Evolutionary conservation across 352 stramenopile genomes (phyloP), one percentile per base, ranked within the genome.

Genomic region (Pythium utonaiense): DNA sequence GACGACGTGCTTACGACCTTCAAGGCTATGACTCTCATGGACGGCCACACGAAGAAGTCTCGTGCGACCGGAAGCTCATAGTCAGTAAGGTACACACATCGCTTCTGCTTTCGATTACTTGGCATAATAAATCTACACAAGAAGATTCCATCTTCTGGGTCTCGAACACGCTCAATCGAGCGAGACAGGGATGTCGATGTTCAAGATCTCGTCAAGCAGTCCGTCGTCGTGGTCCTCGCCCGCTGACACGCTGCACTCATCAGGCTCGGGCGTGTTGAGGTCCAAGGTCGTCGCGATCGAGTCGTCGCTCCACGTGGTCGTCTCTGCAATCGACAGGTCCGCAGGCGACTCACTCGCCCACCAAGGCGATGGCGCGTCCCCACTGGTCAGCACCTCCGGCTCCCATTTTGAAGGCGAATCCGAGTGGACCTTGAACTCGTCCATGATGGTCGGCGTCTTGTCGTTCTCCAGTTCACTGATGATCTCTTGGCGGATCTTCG

Each of bases 161-260:
- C 14, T 49, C 50, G 25, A 16, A 27, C 13, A 13, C 14, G 17
- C 47, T 53, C 40, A 62, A 16, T 64, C 56, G 17, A 60, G 31
- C 31, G 50, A 53, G 3, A 70, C 62, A 31, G 83, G 75, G 42
- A 91, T 61, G 6, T 89, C 73, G 16, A 80, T 73, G 45, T 60
- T 84, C 10, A 90, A 47, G 16, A 88, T 47, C 33, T 88, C 77
- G 19, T 85, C 70, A 4, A 90, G 67, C 16, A 86, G 69, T 30
- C 64, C 57, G 31, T 70, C 65, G 12, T 77, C 62, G 27, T 70
- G 59, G 31, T 59, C 54, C 27, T 59, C 60, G 22, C 21, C 3
- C 13, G 25, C 42, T 12, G 56, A 34, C 2, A 61, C 50, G 51
- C 59, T 41, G 36, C 38, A 59, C 0, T 30, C 57, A 22, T 66